Evolutionary conservation across 768 basidiomycete species (phyloP), one percentile per base, ranked within the genome.

Genomic region (Pholiota microspora): DNA sequence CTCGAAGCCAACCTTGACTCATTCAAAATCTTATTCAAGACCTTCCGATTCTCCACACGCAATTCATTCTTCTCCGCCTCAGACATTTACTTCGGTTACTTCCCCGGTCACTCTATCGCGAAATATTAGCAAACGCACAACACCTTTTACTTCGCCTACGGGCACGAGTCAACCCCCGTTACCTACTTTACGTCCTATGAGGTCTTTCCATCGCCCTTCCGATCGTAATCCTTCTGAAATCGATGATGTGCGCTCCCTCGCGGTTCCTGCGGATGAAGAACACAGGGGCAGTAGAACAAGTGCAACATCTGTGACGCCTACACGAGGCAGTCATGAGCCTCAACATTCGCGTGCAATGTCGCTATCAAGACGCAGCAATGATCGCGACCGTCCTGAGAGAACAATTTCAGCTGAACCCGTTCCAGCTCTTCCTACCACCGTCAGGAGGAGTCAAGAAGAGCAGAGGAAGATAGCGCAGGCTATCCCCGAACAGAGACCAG

Each of bases 171-270:
- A 48, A 42, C 60, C 60, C 29, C 38, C 64, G 29, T 29, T 55
- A 8, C 60, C 64, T n/a, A 56, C 66, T 52, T 59, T 88, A 25
- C 79, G 78, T 16, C 69, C 77, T 18, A 73, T 71, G 76, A 78
- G 83, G 15, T 89, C 88, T 7, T 85, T 90, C 72, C 85, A 83
- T 62, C 80, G 77, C 29, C 66, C 75, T 18, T 44, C 55, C 3
- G 69, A 76, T 44, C 62, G 68, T 44, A 67, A 71, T 36, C 49
- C 49, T 27, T 18, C 69, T 8, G 49, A 15, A 13, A 51, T 63
- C 1, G 77, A 78, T 7, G 68, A 68, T 29, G 58, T 64, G 54
- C 61, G 56, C 34, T 53, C 66, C n/a, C 64, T 65, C 18, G 70
- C 74, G 7, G 49, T 72, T 23, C 71, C 73, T 25, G 38, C 45